A percentile compares a stretch with the other conserved stretches of the same genome.
phyloP scores from a whole-genome alignment of 805 yeast species.

The Kurtzmaniella cleridarum region DNA sequence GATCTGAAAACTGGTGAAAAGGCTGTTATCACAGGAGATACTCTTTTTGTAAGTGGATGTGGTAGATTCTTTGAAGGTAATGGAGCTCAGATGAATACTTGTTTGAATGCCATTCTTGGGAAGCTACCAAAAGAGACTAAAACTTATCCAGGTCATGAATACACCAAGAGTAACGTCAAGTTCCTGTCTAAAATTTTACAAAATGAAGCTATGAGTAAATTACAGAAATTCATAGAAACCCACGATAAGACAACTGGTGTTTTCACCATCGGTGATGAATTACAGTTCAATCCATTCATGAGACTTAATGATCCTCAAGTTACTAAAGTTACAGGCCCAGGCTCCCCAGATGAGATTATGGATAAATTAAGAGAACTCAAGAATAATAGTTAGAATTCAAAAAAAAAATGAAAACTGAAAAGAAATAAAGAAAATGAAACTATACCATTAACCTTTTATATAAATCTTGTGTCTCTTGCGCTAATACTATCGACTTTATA shows the following conservation, averaged over 20 bases:
- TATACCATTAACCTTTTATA: background rate
- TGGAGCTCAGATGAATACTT: conserved; percentile 70
- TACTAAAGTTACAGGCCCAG: conserved; percentile 50
- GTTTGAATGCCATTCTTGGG: conserved; percentile 58
- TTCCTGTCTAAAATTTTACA: conserved; percentile 66
- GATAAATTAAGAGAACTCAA: conserved; percentile 68
- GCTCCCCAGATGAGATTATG: conserved; percentile 56
- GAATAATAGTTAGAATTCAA: conserved; percentile 37
- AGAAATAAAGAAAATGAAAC: background rate
- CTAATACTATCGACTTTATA: too few relatives aligned
- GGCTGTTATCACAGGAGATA: conserved; percentile 93
- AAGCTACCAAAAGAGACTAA: conserved; percentile 61
- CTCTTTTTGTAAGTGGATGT: conserved; percentile 89
- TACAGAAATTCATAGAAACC: conserved; percentile 45
- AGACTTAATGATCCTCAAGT: conserved; percentile 63
- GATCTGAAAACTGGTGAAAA: conserved; percentile 60
- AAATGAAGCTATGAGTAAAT: conserved; percentile 46
- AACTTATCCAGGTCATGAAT: conserved; percentile 95
- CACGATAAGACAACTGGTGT: conserved; percentile 79
- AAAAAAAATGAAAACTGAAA: background rate
- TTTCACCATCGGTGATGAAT: conserved; percentile 82
- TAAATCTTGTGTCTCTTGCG: background rate
- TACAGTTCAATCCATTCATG: conserved; percentile 85
- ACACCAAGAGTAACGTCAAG: conserved; percentile 74
- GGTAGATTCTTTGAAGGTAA: conserved; percentile 95